Evolutionary conservation across 1,284 basidiomycete species (phyloP).

Genomic region (Sphagnurus paluster): DNA sequence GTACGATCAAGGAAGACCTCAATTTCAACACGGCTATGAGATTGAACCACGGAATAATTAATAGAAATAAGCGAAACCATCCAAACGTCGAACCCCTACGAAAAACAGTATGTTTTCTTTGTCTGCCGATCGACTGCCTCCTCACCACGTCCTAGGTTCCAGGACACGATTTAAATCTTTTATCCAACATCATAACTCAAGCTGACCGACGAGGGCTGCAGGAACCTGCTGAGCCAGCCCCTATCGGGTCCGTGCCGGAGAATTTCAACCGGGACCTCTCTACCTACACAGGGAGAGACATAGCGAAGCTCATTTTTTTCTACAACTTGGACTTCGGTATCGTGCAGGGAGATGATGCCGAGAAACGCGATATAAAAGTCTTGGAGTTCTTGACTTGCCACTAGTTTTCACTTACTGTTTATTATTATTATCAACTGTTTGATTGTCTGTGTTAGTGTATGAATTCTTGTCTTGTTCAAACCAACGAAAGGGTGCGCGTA

Average conservation of each 20-base stretch:
- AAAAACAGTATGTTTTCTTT: not conserved
- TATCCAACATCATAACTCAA: not conserved
- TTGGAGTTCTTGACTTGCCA: too few relatives aligned
- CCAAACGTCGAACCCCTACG: not conserved
- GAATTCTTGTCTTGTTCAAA: too few relatives aligned
- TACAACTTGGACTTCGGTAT: conserved; percentile 3
- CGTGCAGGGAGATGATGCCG: too few relatives aligned
- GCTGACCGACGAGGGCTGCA: not conserved
- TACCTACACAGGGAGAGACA: not conserved
- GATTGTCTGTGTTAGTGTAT: too few relatives aligned
- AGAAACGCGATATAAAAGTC: too few relatives aligned
- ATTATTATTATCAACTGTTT: too few relatives aligned
- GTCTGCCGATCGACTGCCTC: not conserved
- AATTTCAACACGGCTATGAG: too few relatives aligned
- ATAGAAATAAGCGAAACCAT: not conserved
- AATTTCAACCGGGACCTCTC: not conserved
- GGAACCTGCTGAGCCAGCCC: not conserved
- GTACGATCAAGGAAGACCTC: too few relatives aligned
- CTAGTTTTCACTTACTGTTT: too few relatives aligned
- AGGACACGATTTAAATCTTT: not conserved
- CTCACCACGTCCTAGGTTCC: not conserved
- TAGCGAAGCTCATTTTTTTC: not conserved
- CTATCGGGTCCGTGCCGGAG: not conserved
- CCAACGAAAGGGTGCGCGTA: too few relatives aligned
- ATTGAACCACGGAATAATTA: not conserved